phyloP scores from a whole-genome alignment of 108 stramenopile genomes.

The Poteriospumella lacustris region DNA sequence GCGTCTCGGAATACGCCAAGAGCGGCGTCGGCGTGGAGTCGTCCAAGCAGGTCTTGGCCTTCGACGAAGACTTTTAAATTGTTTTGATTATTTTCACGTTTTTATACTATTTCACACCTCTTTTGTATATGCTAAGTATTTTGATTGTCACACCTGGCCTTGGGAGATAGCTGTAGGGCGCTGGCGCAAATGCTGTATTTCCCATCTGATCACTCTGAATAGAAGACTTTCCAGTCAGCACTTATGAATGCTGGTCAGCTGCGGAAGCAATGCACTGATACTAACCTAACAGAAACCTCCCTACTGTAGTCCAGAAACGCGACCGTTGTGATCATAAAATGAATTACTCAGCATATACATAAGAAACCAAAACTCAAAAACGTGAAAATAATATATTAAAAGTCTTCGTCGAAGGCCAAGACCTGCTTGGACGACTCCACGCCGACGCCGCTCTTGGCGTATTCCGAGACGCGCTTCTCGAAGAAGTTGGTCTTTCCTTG shows the following conservation, averaged over 20 bases:
- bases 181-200: no score
- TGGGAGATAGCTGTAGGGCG: no score
- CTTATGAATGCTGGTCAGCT: no score
- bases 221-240: no score
- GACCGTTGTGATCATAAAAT: not conserved
- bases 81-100: no score
- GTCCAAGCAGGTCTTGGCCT: not conserved
- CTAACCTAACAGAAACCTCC: no score
- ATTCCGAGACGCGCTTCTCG: constrained; percentile 94
- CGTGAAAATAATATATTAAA: no score
- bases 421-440: not conserved
- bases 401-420: constrained; percentile 28
- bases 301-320: no score
- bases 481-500: constrained; percentile 99
- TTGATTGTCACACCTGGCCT: no score
- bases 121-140: not conserved
- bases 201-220: no score
- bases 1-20: constrained; percentile 94
- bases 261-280: no score
- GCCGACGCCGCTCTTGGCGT: constrained; percentile 85
- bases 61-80: constrained; percentile 30
- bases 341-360: not conserved
- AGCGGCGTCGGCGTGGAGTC: constrained; percentile 66
- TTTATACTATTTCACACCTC: not conserved
- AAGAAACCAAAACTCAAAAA: not conserved